Evolutionary conservation across 768 basidiomycete species (phyloP).

Genomic region (Candolleomyces efflorescens): DNA sequence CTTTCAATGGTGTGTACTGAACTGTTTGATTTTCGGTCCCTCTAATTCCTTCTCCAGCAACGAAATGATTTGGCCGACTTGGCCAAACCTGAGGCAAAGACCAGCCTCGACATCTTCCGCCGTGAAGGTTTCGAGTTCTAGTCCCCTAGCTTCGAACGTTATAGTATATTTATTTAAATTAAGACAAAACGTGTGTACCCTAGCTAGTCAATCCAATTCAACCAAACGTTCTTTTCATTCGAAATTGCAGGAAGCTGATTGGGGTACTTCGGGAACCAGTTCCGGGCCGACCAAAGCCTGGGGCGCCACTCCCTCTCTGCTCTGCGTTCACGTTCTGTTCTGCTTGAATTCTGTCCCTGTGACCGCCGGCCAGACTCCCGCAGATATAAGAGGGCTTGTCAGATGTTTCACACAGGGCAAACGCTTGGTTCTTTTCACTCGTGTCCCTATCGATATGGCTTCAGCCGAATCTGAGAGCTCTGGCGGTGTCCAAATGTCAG

Average conservation of each 20-base stretch:
- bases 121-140: constrained; percentile 88
- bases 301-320: neutral
- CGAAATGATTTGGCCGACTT: constrained; percentile 78
- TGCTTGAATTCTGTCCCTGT: constrained; percentile 6
- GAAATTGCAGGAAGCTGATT: neutral
- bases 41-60: constrained; percentile 42
- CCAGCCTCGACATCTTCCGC: constrained; percentile 69
- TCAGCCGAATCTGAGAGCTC: constrained; percentile 20
- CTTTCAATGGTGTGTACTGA: constrained; percentile 64
- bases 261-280: neutral
- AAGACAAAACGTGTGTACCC: no score
- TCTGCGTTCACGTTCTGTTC: neutral
- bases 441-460: constrained; percentile 30
- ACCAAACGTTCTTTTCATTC: no score
- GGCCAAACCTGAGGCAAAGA: constrained; percentile 57
- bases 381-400: neutral
- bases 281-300: neutral
- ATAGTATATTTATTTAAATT: no score
- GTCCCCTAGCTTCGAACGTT: no score
- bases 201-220: no score
- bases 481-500: constrained; percentile 56
- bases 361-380: constrained; percentile 4
- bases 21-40: neutral
- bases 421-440: neutral
- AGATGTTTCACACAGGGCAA: neutral